Evolutionary conservation across 495 filamentous ascomycete genomes (phyloP).

Genomic region (Zalerion maritima): DNA sequence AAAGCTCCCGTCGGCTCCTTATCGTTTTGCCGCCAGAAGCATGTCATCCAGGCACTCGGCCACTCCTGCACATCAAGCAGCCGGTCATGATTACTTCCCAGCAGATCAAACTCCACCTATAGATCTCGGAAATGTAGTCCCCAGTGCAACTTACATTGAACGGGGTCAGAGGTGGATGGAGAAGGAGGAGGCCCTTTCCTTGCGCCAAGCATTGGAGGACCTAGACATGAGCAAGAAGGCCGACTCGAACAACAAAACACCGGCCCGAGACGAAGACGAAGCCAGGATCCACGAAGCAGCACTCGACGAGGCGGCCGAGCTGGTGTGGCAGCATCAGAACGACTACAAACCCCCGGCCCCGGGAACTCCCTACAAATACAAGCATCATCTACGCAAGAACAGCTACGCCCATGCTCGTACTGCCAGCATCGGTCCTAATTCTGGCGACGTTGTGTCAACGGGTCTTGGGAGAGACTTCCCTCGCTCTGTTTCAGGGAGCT

Average conservation of each 20-base stretch:
- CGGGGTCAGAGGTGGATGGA: constrained; percentile 72
- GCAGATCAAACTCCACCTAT: constrained; percentile 21
- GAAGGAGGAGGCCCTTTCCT: constrained; percentile 63
- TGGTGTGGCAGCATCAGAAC: constrained; percentile 75
- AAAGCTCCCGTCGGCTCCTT: constrained; percentile 2
- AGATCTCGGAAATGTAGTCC: constrained; percentile 35
- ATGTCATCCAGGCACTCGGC: constrained; percentile 26
- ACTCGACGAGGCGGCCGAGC: constrained; percentile 71
- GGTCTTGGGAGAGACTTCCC: constrained; percentile 32
- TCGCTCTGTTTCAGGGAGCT: constrained; percentile 35
- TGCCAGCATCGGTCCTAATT: constrained; percentile 39
- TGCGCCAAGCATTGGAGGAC: constrained; percentile 68
- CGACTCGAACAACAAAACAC: constrained; percentile 11
- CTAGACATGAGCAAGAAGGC: constrained; percentile 44
- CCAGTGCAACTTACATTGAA: constrained; percentile 59
- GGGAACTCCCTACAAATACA: constrained; percentile 50
- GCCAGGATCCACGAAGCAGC: constrained; percentile 55
- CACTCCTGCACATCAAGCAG: constrained; percentile 16
- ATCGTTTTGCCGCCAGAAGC: constrained; percentile 14
- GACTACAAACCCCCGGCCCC: constrained; percentile 37
- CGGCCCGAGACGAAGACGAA: constrained; percentile 52
- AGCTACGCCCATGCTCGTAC: constrained; percentile 48
- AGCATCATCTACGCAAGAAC: constrained; percentile 42
- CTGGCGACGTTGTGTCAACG: constrained; percentile 29
- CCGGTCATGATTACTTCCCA: constrained; percentile 32